Conservation (phyloP, 2,329 filamentous ascomycete genomes). For the Sporothrix globosa region DNA sequence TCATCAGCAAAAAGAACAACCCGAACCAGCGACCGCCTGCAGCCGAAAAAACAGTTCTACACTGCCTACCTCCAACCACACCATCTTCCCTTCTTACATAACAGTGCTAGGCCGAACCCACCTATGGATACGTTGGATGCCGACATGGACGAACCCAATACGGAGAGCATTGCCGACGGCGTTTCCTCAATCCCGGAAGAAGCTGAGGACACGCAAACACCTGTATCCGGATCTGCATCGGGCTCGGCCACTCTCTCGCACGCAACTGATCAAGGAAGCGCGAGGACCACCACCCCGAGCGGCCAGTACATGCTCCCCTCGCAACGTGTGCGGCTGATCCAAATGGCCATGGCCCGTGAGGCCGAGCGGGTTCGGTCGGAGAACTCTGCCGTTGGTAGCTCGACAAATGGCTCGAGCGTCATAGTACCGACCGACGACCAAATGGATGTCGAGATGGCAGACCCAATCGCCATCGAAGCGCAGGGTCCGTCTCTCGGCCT, state of each 20-base stretch:
- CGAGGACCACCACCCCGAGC: background rate
- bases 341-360: conserved; percentile 24
- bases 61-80: conserved; percentile 20
- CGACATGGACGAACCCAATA: conserved; percentile 4
- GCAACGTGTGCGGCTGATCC: conserved; percentile 10
- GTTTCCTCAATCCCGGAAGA: background rate
- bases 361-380: background rate
- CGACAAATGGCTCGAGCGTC: background rate
- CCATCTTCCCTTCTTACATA: conserved; percentile 31
- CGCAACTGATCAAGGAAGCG: background rate
- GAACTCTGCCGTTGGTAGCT: background rate
- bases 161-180: background rate
- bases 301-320: conserved; percentile 2
- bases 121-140: conserved; percentile 10
- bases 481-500: background rate
- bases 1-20: background rate
- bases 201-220: background rate
- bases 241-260: background rate
- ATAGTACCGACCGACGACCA: background rate
- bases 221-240: background rate
- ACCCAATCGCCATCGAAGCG: background rate
- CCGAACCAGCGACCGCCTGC: background rate
- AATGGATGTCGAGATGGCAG: conserved; percentile 22
- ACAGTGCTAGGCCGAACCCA: background rate
- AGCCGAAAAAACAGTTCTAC: conserved; percentile 9